Percentiles rank a stretch among this genome's conserved stretches.
These are phyloP conservation scores for Chaetoceros muelleri DNA, from an alignment of 108 stramenopile species.

Conservation along the genomic window DNA sequence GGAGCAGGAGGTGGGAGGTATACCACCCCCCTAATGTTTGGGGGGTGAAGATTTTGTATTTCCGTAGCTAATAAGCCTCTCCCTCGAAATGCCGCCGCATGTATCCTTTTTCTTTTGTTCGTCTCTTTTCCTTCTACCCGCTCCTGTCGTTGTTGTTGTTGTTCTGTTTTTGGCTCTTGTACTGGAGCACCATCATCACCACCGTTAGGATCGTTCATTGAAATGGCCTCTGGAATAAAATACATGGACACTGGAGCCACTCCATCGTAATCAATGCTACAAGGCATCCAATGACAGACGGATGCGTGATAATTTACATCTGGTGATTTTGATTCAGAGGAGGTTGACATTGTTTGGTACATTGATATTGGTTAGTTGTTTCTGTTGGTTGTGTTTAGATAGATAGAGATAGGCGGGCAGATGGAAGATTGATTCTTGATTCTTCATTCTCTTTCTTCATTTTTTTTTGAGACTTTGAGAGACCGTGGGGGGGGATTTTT, in stretches of 20 bases:
- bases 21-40: not conserved
- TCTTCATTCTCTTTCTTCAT: no score
- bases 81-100: not conserved
- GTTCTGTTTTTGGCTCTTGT: not conserved
- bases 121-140: not conserved
- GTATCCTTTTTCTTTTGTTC: not conserved
- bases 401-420: no score
- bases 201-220: not conserved
- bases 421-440: no score
- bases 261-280: conserved; percentile 4
- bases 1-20: not conserved
- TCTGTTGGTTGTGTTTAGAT: no score
- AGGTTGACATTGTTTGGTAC: no score
- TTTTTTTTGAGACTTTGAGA: no score
- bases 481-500: no score
- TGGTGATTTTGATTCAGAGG: no score
- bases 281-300: conserved; percentile 4
- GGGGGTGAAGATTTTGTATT: not conserved
- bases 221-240: not conserved
- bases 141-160: not conserved
- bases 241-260: conserved; percentile 9
- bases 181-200: not conserved
- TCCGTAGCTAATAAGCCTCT: not conserved
- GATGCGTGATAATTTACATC: no score
- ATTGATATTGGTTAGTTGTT: no score